Evolutionary conservation across 2,329 filamentous ascomycete genomes (phyloP).

Genomic region (Aspergillus proliferans): DNA sequence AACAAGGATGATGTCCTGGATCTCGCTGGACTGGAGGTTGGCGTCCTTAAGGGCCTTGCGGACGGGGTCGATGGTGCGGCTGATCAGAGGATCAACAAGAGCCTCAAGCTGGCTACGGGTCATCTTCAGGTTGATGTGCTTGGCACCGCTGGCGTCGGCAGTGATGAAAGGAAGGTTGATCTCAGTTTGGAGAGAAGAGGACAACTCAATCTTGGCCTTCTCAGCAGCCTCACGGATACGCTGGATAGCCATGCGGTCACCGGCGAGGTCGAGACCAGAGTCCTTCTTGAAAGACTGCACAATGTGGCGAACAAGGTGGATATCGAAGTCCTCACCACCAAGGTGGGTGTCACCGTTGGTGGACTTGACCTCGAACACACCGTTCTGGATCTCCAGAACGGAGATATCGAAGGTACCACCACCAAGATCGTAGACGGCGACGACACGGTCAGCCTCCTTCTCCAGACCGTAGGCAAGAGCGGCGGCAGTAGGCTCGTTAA

Average conservation of each 20-base stretch:
- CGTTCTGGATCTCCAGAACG: conserved; percentile 92
- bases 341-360: conserved; percentile 98
- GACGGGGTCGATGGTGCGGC: conserved; percentile 80
- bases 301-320: conserved; percentile 85
- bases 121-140: conserved; percentile 97
- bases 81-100: conserved; percentile 85
- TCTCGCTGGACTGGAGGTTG: conserved; percentile 81
- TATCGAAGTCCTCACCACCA: conserved; percentile 97
- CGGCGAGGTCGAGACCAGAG: conserved; percentile 79
- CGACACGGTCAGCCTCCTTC: conserved; percentile 82
- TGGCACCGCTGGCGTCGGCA: conserved; percentile 87
- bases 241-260: conserved; percentile 97
- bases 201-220: conserved; percentile 99
- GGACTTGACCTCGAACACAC: conserved; percentile 98
- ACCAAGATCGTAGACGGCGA: conserved; percentile 96
- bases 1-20: conserved; percentile 95
- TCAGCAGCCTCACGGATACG: conserved; percentile 97
- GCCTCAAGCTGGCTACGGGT: conserved; percentile 86
- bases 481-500: conserved; percentile 95
- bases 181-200: conserved; percentile 88
- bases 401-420: conserved; percentile 99
- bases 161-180: conserved; percentile 99
- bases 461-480: conserved; percentile 94
- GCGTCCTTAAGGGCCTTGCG: conserved; percentile 97
- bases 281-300: conserved; percentile 97